Percentiles rank a stretch among this genome's conserved stretches.
These are phyloP conservation scores for Lachancea thermotolerans DNA, from an alignment of 805 yeast genomes.

Conservation along the genomic window DNA sequence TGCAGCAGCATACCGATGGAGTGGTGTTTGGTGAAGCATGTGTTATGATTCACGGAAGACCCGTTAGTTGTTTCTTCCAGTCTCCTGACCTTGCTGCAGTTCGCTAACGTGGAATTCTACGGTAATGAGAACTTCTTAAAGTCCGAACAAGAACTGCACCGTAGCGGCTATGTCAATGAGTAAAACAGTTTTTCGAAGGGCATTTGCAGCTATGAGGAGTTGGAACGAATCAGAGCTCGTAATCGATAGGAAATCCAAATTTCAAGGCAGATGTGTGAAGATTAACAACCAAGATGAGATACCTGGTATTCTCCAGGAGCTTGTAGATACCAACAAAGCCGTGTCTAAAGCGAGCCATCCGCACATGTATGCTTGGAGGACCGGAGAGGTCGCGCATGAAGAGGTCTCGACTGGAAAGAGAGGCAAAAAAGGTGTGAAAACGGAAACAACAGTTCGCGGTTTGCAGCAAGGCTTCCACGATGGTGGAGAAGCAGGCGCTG, in stretches of 20 bases:
- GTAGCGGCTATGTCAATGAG: too few relatives aligned
- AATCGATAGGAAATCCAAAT: constrained; percentile 52
- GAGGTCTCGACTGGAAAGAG: constrained; percentile 5
- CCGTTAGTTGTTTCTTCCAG: too few relatives aligned
- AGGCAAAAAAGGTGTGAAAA: constrained; percentile 10
- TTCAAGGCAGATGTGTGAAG: constrained; percentile 53
- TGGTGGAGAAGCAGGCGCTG: constrained; percentile 74
- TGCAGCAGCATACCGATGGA: too few relatives aligned
- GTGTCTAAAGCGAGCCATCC: constrained; percentile 62
- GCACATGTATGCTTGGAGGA: constrained; percentile 69
- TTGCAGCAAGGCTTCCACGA: constrained; percentile 57
- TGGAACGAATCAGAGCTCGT: constrained; percentile 40
- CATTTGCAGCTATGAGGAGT: constrained; percentile 1
- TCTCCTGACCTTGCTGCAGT: too few relatives aligned
- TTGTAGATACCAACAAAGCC: constrained; percentile 41
- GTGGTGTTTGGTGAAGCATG: too few relatives aligned
- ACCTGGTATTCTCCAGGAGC: constrained; percentile 34
- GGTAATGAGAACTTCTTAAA: too few relatives aligned
- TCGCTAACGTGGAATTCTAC: too few relatives aligned
- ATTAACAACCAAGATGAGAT: constrained; percentile 39
- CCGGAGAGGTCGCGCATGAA: constrained; percentile 27
- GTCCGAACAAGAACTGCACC: too few relatives aligned
- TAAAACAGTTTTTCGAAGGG: not conserved
- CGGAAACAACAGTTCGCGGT: constrained; percentile 7
- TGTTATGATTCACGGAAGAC: too few relatives aligned